These are phyloP conservation scores for Ascomycota sp. DNA, from an alignment of 2,329 filamentous ascomycete genomes.

Conservation along the genomic window DNA sequence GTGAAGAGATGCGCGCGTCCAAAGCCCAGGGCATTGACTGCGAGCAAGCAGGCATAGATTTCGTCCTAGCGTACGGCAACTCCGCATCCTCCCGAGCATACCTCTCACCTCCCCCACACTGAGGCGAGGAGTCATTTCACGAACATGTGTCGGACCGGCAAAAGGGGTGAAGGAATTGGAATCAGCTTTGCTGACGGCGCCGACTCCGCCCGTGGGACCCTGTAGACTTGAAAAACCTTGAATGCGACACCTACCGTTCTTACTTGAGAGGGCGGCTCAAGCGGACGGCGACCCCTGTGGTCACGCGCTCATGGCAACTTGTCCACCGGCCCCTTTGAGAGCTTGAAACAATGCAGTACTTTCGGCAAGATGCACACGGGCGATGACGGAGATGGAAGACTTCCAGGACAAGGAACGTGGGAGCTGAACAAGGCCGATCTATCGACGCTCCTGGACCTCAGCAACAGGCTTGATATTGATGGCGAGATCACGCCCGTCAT, in stretches of 20 bases:
- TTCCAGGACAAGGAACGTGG: constrained; percentile 50
- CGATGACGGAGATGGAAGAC: constrained; percentile 6
- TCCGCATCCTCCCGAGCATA: constrained; percentile 38
- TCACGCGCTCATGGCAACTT: constrained; percentile 84
- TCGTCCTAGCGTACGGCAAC: constrained; percentile 69
- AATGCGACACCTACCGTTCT: constrained; percentile 73
- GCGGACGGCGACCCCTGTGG: constrained; percentile 54
- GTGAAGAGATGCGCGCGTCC: constrained; percentile 11
- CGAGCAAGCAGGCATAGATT: constrained; percentile 72
- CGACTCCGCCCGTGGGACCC: constrained; percentile 14
- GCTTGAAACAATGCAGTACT: constrained; percentile 27
- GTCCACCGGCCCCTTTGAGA: constrained; percentile 48
- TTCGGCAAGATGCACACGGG: constrained; percentile 26
- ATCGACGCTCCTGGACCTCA: constrained; percentile 65
- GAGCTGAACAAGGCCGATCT: constrained; percentile 60
- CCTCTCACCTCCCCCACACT: constrained; percentile 41
- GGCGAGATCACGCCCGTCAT: constrained; percentile 90
- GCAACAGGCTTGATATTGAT: constrained; percentile 61
- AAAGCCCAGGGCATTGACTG: constrained; percentile 37
- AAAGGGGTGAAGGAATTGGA: neutral
- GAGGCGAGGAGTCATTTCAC: constrained; percentile 7
- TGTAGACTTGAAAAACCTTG: constrained; percentile 78
- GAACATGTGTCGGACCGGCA: constrained; percentile 2
- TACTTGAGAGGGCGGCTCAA: constrained; percentile 39
- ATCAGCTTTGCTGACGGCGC: constrained; percentile 22